Evolutionary conservation across 2,329 filamentous ascomycete genomes (phyloP).

Genomic region (Venturia nashicola): DNA sequence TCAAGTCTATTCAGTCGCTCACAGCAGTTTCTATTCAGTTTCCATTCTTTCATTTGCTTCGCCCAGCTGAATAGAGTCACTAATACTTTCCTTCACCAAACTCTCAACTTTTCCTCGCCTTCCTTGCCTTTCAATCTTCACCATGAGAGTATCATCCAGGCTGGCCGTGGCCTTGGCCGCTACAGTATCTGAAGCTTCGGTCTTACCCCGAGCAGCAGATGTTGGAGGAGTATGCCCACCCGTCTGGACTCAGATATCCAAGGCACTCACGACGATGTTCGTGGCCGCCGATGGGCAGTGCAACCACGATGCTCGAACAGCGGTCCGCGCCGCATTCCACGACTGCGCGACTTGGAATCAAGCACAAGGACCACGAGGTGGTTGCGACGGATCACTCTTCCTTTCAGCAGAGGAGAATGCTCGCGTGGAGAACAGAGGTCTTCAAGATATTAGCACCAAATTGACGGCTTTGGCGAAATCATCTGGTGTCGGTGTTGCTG

Average conservation of each 20-base stretch:
- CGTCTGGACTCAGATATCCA: constrained; percentile 19
- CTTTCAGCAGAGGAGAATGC: constrained; percentile 23
- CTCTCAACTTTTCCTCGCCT: not conserved
- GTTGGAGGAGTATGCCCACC: constrained; percentile 15
- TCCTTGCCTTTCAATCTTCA: not conserved
- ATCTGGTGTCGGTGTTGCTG: constrained; percentile 38
- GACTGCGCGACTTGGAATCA: constrained; percentile 14
- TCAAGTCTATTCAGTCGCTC: not conserved
- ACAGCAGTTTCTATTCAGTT: not conserved
- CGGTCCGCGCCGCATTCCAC: constrained; percentile 24
- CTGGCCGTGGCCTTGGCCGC: not conserved
- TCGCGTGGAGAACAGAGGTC: constrained; percentile 30
- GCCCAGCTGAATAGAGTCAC: not conserved
- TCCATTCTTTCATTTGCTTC: not conserved
- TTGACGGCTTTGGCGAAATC: constrained; percentile 27
- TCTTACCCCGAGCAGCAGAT: not conserved
- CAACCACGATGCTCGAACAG: constrained; percentile 20
- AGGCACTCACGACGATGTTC: constrained; percentile 18
- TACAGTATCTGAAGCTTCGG: not conserved
- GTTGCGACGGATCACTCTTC: constrained; percentile 30
- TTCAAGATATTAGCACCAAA: constrained; percentile 29
- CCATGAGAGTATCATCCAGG: not conserved
- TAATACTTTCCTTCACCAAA: not conserved
- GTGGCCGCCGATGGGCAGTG: constrained; percentile 17
- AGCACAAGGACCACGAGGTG: constrained; percentile 16